A percentile compares a stretch with the other conserved stretches of the same genome.
Conservation (phyloP, 1,284 basidiomycete species). For the Sanghuangporus weigelae region DNA sequence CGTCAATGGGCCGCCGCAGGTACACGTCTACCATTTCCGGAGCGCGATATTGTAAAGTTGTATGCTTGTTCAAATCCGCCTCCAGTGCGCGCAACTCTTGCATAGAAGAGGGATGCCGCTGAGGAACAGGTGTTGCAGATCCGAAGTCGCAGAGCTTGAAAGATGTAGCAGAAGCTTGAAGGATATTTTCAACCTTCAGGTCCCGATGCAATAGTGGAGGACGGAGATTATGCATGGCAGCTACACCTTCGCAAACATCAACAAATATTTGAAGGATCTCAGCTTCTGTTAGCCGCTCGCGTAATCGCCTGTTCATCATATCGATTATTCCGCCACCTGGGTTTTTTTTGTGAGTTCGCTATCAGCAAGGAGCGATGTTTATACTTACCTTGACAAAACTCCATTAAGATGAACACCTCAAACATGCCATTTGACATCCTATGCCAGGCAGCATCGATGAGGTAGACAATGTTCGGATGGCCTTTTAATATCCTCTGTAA, state of each 20-base stretch:
- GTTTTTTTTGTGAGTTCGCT: slow-evolving; percentile 5
- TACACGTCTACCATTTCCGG: slow-evolving; percentile 98
- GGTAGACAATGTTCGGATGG: slow-evolving; percentile 89
- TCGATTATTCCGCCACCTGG: slow-evolving; percentile 97
- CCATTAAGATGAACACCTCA: slow-evolving; percentile 99
- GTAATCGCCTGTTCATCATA: slow-evolving; percentile 95
- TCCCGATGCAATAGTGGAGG: slow-evolving; percentile 94
- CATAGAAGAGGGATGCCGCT: slow-evolving; percentile 64
- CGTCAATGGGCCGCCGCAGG: slow-evolving; percentile 77
- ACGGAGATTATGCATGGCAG: slow-evolving; percentile 91
- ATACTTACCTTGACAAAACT: slow-evolving; percentile 71
- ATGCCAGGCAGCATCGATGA: slow-evolving; percentile 92
- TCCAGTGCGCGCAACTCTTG: slow-evolving; percentile 86
- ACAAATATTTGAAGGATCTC: slow-evolving; percentile 99
- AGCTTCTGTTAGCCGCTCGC: slow-evolving; percentile 88
- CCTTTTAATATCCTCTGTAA: slow-evolving; percentile 77
- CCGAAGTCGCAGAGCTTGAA: slow-evolving; percentile 99
- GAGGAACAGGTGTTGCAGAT: slow-evolving; percentile 75
- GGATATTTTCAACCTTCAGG: slow-evolving; percentile 98
- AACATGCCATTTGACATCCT: slow-evolving; percentile 77
- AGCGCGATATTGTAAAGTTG: slow-evolving; percentile 92
- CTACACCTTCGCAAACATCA: slow-evolving; percentile 90
- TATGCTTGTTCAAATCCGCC: slow-evolving; percentile 90
- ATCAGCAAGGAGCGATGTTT: not conserved
- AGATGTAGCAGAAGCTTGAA: slow-evolving; percentile 68